Evolutionary conservation across 306 rosid species (phyloP), one percentile per base, ranked within the genome.

Genomic region (Cicer chorassanicum): DNA sequence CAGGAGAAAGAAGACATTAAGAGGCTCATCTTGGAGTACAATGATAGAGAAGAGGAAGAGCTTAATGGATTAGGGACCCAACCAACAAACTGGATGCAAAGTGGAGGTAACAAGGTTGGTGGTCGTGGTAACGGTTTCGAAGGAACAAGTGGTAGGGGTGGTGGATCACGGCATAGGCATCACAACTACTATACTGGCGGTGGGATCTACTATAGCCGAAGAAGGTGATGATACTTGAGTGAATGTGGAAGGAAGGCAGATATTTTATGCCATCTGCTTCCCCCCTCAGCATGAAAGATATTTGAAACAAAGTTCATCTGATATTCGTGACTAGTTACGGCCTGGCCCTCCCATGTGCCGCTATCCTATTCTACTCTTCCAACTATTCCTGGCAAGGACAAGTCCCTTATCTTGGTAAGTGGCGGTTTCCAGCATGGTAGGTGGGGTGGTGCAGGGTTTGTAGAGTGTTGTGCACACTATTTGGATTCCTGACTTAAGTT

Each of bases 1-100:
- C 98, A 95, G 82, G 99, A 95, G 92, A 95, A 95, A 79, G 98
- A 95, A 81, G 99, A 92, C 83, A 95, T 95, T 83, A 95, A 95
- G 83, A 90, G 99, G 84, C 83, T 88, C 60, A 93, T 95, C 74
- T 82, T 92, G 86, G 98, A 95, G 85, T 95, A 95, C 76, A 95
- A 92, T 75, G 99, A 95, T 78, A 84, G 98, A 78, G 99, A 94
- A 82, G 99, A 94, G 82, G 98, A 95, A 84, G 99, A 95, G 82
- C 89, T 89, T 49, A 89, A 90, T 85, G 98, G 98, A 76, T 70
- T 92, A 69, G 98, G 88, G 65, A 59, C 83, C 72, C 99, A 95
- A 60, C 87, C 98, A 38, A 63, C 86, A 55, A 91, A 91, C 86
- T 85, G 92, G 91, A 79, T 85, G 83, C 95, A 85, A 65, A 81